Conservation (phyloP, 345 rosid species). For the Draba incana region DNA sequence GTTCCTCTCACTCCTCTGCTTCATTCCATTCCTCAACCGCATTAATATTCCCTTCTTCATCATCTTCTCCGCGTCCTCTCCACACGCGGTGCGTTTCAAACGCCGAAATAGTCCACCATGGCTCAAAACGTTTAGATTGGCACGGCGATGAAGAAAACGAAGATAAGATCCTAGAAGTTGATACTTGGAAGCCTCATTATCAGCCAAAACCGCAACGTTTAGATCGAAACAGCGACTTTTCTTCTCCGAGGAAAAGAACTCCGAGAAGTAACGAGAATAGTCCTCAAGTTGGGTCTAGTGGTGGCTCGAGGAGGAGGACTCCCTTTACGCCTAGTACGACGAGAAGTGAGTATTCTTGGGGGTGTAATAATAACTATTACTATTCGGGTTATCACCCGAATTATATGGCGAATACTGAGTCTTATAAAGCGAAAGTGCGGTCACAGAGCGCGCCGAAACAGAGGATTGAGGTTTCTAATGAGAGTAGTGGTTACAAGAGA, state of each 20-base stretch:
- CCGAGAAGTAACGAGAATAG: slow-evolving; percentile 66
- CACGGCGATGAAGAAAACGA: slow-evolving; percentile 67
- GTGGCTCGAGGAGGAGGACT: slow-evolving; percentile 62
- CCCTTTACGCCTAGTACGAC: slow-evolving; percentile 71
- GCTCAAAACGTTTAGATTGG: slow-evolving; percentile 60
- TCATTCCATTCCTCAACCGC: slow-evolving; percentile 41
- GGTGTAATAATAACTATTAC: slow-evolving; percentile 56
- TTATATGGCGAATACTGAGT: slow-evolving; percentile 89
- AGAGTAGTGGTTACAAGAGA: slow-evolving; percentile 44
- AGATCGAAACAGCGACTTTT: slow-evolving; percentile 37
- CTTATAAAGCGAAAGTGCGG: slow-evolving; percentile 79
- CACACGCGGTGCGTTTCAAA: slow-evolving; percentile 39
- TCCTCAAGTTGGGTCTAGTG: slow-evolving; percentile 68
- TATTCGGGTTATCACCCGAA: slow-evolving; percentile 68
- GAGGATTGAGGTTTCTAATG: slow-evolving; percentile 64
- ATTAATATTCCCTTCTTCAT: slow-evolving; percentile 33
- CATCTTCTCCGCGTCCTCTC: slow-evolving; percentile 35
- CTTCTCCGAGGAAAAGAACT: slow-evolving; percentile 43
- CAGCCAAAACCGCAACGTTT: slow-evolving; percentile 52
- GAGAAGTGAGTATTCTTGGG: slow-evolving; percentile 76
- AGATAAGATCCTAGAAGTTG: slow-evolving; percentile 89
- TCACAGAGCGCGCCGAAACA: slow-evolving; percentile 94
- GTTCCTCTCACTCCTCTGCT: slow-evolving; percentile 40
- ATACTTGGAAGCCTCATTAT: slow-evolving; percentile 88
- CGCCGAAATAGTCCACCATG: slow-evolving; percentile 35